A percentile compares a stretch with the other conserved stretches of the same genome.
phyloP scores from a whole-genome alignment of 768 basidiomycete species.

The Amanita inopinata region DNA sequence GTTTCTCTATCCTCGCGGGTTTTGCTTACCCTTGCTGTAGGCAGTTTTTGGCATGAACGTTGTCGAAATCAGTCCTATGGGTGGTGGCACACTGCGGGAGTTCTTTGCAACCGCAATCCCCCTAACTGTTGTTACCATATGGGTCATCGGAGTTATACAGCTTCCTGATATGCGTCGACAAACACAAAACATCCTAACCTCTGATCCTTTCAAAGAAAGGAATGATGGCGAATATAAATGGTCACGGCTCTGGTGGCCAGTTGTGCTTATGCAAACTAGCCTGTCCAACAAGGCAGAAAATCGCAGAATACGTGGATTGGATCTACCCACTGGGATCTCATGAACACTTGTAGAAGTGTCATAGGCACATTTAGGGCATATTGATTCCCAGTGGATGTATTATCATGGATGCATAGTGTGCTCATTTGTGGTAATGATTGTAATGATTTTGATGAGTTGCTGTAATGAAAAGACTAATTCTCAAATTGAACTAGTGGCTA shows the following conservation, averaged over 20 bases:
- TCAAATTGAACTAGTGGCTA: too few relatives aligned
- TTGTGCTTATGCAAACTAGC: conserved; percentile 5
- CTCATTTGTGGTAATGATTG: too few relatives aligned
- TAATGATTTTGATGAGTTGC: too few relatives aligned
- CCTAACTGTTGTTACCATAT: conserved; percentile 40
- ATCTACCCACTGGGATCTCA: not conserved
- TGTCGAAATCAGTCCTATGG: conserved; percentile 27
- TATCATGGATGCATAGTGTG: too few relatives aligned
- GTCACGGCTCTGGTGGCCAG: conserved; percentile 8
- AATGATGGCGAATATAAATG: not conserved
- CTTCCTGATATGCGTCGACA: conserved; percentile 1
- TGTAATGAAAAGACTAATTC: too few relatives aligned
- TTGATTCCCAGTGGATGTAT: too few relatives aligned
- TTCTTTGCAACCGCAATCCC: conserved; percentile 35
- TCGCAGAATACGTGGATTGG: conserved; percentile 2
- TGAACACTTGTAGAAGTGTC: too few relatives aligned
- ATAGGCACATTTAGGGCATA: too few relatives aligned
- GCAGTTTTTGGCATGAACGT: conserved; percentile 55
- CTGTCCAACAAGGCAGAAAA: conserved; percentile 2
- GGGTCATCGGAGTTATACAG: conserved; percentile 47
- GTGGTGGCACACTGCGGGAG: conserved; percentile 26
- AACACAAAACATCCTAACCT: not conserved
- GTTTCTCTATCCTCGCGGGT: too few relatives aligned
- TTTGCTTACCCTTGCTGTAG: conserved; percentile 26
- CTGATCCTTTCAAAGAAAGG: not conserved